Base-by-base conservation (phyloP, 371 early-diverging fungal species). In the Mortierella sp. region DNA sequence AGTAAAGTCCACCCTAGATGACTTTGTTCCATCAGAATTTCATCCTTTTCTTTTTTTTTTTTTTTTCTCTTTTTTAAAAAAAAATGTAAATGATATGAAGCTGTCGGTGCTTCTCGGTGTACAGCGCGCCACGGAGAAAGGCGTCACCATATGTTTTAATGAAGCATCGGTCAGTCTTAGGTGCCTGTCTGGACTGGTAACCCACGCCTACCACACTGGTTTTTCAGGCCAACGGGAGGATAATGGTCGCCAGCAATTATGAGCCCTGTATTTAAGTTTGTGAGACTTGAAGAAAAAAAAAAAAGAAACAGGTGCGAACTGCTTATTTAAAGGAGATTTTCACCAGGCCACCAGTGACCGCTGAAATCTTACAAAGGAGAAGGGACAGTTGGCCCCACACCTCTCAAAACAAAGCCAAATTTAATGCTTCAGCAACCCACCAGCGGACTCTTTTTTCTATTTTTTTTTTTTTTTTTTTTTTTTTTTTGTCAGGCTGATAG, bases 141-240 rank as follows among this genome's bases (percentile, higher is more conserved):
- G 30, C 57, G 57, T 29, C 57, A 57, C 57, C 57, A 57, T 57
- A 57, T 57, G 57, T 57, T 57, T 57, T 57, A 57, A 57, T 57
- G 57, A 30, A 57, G 37, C 15, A 57, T 28, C 14, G 29, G 57
- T 57, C 57, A 26, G 26, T 57, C 57, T 57, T 57, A 57, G 57
- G 57, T 57, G 30, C 57, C 30, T 57, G 57, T 57, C 57, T 57
- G 57, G 57, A 57, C 57, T 57, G n/a, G 30, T n/a, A 57, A 57
- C 57, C 57, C 57, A 57, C 57, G 57, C 57, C 18, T n/a, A n/a
- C 57, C 26, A 18, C 25, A 57, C 57, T 57, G 57, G 57, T 57
- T 57, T 57, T 57, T 57, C 57, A 57, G 57, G 57, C 57, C 57
- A 57, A 30, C 28, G 4, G 18, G 30, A 30, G 30, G 57, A 37